Percentiles rank a stretch among this genome's conserved stretches.
phyloP scores from a whole-genome alignment of 345 rosid genomes.

The Hypericum androsaemum region DNA sequence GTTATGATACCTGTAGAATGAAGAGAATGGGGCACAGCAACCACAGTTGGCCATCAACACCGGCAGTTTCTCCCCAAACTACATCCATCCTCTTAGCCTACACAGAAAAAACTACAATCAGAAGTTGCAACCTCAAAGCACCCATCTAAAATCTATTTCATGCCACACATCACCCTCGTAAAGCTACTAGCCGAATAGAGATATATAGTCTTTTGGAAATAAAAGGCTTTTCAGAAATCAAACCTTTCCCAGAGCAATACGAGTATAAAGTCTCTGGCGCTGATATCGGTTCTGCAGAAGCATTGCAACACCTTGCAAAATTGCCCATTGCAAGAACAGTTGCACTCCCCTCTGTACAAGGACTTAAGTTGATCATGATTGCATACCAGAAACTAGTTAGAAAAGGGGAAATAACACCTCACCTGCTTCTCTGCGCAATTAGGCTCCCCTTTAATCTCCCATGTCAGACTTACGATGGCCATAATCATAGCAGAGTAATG shows the following conservation, averaged over 20 bases:
- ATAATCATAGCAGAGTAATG: constrained; percentile 92
- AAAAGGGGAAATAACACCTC: constrained; percentile 8
- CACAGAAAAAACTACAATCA: not conserved
- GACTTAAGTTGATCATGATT: constrained; percentile 10
- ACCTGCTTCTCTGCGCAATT: constrained; percentile 95
- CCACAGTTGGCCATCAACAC: constrained; percentile 94
- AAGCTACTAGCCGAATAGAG: constrained; percentile 5
- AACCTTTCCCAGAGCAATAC: constrained; percentile 97
- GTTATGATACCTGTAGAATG: constrained; percentile 61
- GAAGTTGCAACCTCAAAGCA: not conserved
- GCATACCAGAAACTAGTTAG: constrained; percentile 10
- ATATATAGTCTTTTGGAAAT: constrained; percentile 1
- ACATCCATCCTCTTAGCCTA: constrained; percentile 99
- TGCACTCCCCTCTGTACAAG: constrained; percentile 83
- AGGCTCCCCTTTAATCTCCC: constrained; percentile 98
- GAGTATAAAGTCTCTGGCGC: constrained; percentile 97
- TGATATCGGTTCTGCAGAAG: constrained; percentile 97
- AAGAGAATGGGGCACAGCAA: constrained; percentile 88
- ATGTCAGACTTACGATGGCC: constrained; percentile 98
- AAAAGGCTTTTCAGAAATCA: not conserved
- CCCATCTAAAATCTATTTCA: not conserved
- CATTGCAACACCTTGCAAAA: constrained; percentile 99
- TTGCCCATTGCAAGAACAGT: constrained; percentile 98
- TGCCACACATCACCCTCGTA: constrained; percentile 1
- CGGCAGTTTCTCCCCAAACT: constrained; percentile 99